Conservation (phyloP, 1,139 yeast species). For the Yamadazyma friedrichii region DNA sequence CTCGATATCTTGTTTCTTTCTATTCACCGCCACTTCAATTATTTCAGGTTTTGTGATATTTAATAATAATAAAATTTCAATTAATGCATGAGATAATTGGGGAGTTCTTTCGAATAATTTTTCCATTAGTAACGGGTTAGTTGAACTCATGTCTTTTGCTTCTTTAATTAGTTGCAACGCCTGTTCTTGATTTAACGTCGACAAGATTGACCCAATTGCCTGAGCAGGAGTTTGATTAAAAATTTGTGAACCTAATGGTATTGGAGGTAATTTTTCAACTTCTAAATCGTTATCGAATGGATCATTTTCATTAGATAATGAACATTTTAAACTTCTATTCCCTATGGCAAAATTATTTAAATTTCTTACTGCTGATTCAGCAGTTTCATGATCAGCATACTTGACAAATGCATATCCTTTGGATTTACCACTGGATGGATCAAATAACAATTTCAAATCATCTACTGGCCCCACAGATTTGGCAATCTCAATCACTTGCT, state of each 20-base stretch:
- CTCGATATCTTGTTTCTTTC: conserved; percentile 37
- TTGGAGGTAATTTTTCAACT: conserved; percentile 35
- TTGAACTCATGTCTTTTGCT: conserved; percentile 61
- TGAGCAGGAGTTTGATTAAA: conserved; percentile 56
- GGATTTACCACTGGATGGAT: conserved; percentile 85
- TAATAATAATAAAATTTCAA: conserved; percentile 67
- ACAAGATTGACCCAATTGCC: conserved; percentile 58
- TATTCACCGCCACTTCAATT: conserved; percentile 43
- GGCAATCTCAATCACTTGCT: conserved; percentile 79
- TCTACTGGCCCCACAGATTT: conserved; percentile 84
- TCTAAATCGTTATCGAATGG: conserved; percentile 18
- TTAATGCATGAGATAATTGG: conserved; percentile 76
- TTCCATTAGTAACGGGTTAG: conserved; percentile 63
- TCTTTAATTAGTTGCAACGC: conserved; percentile 57
- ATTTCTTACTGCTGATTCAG: conserved; percentile 88
- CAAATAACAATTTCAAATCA: conserved; percentile 74
- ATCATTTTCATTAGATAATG: conserved; percentile 53
- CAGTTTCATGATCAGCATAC: conserved; percentile 74
- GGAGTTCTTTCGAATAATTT: conserved; percentile 69
- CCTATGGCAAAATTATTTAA: conserved; percentile 79
- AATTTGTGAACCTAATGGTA: conserved; percentile 52
- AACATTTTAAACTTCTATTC: conserved; percentile 68
- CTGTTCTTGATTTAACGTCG: conserved; percentile 56
- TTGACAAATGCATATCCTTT: conserved; percentile 90
- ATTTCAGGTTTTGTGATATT: conserved; percentile 58